These are phyloP conservation scores for Cyberlindnera maritima DNA, from an alignment of 805 yeast species.

Conservation along the genomic window DNA sequence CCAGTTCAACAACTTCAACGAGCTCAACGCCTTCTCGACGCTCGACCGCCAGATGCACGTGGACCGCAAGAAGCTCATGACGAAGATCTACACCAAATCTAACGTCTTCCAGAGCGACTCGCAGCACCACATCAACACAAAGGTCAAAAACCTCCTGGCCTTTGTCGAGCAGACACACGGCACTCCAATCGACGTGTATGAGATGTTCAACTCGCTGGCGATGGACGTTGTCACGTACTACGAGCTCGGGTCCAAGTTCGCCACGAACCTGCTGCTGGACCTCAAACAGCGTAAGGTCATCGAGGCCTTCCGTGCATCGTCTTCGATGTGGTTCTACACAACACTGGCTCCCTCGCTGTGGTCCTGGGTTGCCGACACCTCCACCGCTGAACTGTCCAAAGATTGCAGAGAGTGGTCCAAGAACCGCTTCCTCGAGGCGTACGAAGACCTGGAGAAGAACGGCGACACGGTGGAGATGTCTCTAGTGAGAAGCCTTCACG, in stretches of 20 bases:
- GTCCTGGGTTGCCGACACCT: constrained; percentile 43
- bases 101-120: constrained; percentile 33
- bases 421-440: constrained; percentile 27
- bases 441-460: constrained; percentile 20
- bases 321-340: constrained; percentile 65
- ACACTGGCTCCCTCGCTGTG: constrained; percentile 56
- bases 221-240: constrained; percentile 66
- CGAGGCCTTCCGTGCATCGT: constrained; percentile 44
- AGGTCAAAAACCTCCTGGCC: constrained; percentile 30
- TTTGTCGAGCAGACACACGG: constrained; percentile 16
- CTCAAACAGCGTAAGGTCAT: constrained; percentile 41
- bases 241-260: constrained; percentile 50
- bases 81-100: constrained; percentile 44
- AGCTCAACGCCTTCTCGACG: constrained; percentile 57
- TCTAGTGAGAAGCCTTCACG: constrained; percentile 22
- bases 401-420: constrained; percentile 46
- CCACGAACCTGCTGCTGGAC: constrained; percentile 42
- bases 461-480: constrained; percentile 18
- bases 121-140: constrained; percentile 33
- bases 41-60: constrained; percentile 48
- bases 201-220: constrained; percentile 67
- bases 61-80: constrained; percentile 37
- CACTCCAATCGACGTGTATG: constrained; percentile 49
- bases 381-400: constrained; percentile 36
- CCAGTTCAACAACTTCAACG: constrained; percentile 57